Percentiles rank a stretch among this genome's conserved stretches.
These are phyloP conservation scores for Mycena belliarum DNA, from an alignment of 768 basidiomycete genomes.

Conservation along the genomic window DNA sequence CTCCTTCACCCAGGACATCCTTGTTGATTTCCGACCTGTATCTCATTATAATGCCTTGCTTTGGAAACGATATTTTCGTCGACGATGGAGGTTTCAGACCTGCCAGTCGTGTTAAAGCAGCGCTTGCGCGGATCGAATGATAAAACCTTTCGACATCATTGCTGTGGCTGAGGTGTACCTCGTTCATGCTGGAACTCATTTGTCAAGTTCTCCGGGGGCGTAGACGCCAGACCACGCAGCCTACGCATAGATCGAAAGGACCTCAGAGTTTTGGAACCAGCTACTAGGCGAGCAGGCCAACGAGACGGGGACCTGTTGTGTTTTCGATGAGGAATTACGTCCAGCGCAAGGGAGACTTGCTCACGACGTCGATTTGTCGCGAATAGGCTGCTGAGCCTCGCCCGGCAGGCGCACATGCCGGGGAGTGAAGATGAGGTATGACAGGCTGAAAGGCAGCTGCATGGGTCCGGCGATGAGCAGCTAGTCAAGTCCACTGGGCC, in stretches of 20 bases:
- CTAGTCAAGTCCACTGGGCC: background rate
- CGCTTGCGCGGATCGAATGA: too few relatives aligned
- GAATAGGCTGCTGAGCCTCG: slow-evolving; percentile 27
- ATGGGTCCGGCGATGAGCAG: slow-evolving; percentile 4
- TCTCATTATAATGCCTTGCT: slow-evolving; percentile 14
- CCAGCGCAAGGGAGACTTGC: slow-evolving; percentile 3
- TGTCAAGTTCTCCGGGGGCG: background rate
- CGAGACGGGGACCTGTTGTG: slow-evolving; percentile 20
- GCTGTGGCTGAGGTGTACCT: background rate
- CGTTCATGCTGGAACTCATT: background rate
- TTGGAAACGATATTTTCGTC: slow-evolving; percentile 10
- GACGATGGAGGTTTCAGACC: too few relatives aligned
- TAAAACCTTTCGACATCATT: background rate
- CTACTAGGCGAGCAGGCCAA: slow-evolving; percentile 12
- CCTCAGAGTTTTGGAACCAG: slow-evolving; percentile 12
- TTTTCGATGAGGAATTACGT: slow-evolving; percentile 6
- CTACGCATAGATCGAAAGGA: background rate
- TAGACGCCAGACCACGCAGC: slow-evolving; percentile 9
- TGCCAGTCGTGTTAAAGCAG: too few relatives aligned
- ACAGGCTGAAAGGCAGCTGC: slow-evolving; percentile 39
- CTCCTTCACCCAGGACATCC: slow-evolving; percentile 4
- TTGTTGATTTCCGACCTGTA: slow-evolving; percentile 3
- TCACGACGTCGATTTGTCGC: slow-evolving; percentile 21
- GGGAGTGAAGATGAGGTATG: slow-evolving; percentile 56
- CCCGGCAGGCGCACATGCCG: slow-evolving; percentile 53